Conservation (phyloP, 2,329 filamentous ascomycete genomes). For the Cladosporium oxysporum region DNA sequence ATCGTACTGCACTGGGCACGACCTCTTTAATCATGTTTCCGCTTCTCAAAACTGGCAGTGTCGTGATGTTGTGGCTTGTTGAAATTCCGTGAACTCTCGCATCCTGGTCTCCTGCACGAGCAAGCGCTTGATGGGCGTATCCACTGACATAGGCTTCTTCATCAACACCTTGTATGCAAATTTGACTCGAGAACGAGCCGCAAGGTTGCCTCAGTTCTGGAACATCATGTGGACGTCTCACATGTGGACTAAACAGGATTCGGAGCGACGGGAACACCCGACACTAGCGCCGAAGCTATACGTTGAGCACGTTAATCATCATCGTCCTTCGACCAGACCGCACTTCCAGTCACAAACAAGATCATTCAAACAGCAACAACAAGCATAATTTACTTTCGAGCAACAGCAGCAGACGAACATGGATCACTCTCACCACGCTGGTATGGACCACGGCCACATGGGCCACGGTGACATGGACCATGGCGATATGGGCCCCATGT, state of each 20-base stretch:
- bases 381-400: background rate
- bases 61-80: background rate
- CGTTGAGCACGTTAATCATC: slow-evolving; percentile 6
- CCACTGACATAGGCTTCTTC: background rate
- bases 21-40: background rate
- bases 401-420: background rate
- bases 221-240: background rate
- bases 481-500: slow-evolving; percentile 54
- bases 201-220: background rate
- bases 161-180: background rate
- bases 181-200: background rate
- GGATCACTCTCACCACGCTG: slow-evolving; percentile 24
- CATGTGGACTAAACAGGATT: background rate
- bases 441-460: slow-evolving; percentile 59
- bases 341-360: background rate
- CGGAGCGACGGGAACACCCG: background rate
- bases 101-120: background rate
- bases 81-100: background rate
- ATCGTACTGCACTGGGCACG: slow-evolving; percentile 8
- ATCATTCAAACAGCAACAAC: background rate
- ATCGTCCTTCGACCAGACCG: background rate
- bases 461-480: slow-evolving; percentile 60
- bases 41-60: background rate
- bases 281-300: slow-evolving; percentile 9
- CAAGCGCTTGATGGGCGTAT: background rate